Evolutionary conservation across 2,329 filamentous ascomycete genomes (phyloP).

Genomic region (Raffaelea albimanens): DNA sequence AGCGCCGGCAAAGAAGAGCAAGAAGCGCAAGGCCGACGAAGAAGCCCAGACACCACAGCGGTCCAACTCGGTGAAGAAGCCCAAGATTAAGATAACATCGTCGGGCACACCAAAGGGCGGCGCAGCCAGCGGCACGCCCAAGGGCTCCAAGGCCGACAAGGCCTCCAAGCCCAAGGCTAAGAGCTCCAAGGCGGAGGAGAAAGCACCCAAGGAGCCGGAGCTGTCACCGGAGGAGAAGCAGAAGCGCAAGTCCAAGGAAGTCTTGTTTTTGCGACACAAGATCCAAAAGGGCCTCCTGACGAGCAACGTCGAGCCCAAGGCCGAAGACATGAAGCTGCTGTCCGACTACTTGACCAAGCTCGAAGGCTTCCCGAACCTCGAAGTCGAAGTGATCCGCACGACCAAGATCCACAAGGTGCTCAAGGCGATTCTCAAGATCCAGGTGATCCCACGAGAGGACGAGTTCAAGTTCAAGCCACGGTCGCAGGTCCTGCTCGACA

Average conservation of each 20-base stretch:
- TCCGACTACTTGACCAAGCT: slow-evolving; percentile 70
- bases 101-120: slow-evolving; percentile 37
- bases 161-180: slow-evolving; percentile 34
- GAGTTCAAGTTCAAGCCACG: slow-evolving; percentile 84
- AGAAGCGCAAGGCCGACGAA: slow-evolving; percentile 85
- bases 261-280: slow-evolving; percentile 90
- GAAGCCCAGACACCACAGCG: slow-evolving; percentile 30
- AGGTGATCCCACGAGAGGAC: slow-evolving; percentile 76
- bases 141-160: slow-evolving; percentile 26
- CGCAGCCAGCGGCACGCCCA: slow-evolving; percentile 44
- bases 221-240: slow-evolving; percentile 48
- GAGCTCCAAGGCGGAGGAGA: slow-evolving; percentile 28
- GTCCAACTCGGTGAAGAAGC: slow-evolving; percentile 56
- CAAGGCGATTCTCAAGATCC: slow-evolving; percentile 84
- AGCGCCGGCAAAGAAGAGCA: slow-evolving; percentile 41
- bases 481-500: slow-evolving; percentile 67
- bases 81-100: slow-evolving; percentile 55
- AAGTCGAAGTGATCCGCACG: slow-evolving; percentile 75
- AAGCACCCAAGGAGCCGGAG: slow-evolving; percentile 44
- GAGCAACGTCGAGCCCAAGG: slow-evolving; percentile 74
- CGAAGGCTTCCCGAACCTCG: slow-evolving; percentile 69
- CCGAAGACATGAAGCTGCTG: slow-evolving; percentile 73
- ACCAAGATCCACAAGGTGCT: slow-evolving; percentile 99
- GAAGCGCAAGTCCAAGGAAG: slow-evolving; percentile 57
- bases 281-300: slow-evolving; percentile 90